These are phyloP conservation scores for Pleomassaria siparia DNA, from an alignment of 2,329 filamentous ascomycete genomes.

Conservation along the genomic window DNA sequence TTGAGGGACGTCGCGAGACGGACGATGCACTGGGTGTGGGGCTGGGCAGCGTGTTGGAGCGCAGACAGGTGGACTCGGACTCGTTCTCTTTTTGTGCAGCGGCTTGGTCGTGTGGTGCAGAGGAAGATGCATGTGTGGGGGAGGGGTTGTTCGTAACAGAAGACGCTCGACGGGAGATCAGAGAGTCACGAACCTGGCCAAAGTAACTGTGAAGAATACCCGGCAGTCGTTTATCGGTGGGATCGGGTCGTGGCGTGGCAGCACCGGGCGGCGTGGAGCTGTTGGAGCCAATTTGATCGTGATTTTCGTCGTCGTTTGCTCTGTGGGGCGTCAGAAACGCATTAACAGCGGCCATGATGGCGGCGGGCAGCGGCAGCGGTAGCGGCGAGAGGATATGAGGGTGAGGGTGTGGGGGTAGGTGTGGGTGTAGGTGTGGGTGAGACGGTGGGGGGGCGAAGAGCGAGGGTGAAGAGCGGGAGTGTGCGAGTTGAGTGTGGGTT, in stretches of 20 bases:
- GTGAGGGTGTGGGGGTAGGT: too few relatives aligned
- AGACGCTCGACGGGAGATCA: constrained; percentile 50
- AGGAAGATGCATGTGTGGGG: constrained; percentile 37
- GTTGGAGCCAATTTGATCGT: constrained; percentile 75
- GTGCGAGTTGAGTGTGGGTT: not conserved
- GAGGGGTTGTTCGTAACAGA: constrained; percentile 38
- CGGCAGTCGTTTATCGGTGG: constrained; percentile 90
- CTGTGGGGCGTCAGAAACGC: constrained; percentile 41
- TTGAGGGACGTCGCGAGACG: constrained; percentile 48
- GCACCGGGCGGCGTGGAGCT: constrained; percentile 88
- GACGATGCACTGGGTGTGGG: constrained; percentile 51
- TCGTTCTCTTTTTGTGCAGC: constrained; percentile 9
- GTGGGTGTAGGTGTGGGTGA: constrained; percentile 11
- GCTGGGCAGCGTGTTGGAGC: constrained; percentile 57
- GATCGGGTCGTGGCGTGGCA: constrained; percentile 90
- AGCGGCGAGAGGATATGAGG: too few relatives aligned
- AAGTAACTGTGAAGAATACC: constrained; percentile 96
- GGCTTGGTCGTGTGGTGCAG: constrained; percentile 19
- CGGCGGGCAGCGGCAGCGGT: constrained; percentile 11
- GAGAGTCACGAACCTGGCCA: constrained; percentile 91
- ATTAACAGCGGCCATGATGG: constrained; percentile 35
- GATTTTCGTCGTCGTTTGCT: constrained; percentile 65
- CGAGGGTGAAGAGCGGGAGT: constrained; percentile 3
- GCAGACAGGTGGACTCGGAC: constrained; percentile 35
- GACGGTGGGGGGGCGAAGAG: constrained; percentile 8